Conservation (phyloP, 345 rosid genomes). For the Bretschneidera sinensis region DNA sequence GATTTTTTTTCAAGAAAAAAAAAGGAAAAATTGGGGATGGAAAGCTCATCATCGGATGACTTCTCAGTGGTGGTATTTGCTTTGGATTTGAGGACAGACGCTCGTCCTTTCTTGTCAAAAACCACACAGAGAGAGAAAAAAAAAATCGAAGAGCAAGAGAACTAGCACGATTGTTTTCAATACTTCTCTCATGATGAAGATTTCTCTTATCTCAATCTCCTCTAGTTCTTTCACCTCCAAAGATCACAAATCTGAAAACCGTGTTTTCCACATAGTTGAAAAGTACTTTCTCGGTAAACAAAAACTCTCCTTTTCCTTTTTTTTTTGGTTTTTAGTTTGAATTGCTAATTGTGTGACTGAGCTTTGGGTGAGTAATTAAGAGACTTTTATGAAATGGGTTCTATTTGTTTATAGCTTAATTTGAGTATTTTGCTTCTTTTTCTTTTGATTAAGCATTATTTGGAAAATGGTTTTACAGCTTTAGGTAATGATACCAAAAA, state of each 20-base stretch:
- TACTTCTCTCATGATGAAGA: conserved; percentile 58
- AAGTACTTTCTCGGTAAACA: conserved; percentile 77
- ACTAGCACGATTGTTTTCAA: conserved; percentile 85
- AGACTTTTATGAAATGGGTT: not conserved
- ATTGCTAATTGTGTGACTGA: not conserved
- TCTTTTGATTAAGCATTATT: too few species aligned
- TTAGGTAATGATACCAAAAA: too few species aligned
- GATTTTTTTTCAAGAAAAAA: too few species aligned
- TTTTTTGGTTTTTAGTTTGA: not conserved
- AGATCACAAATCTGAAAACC: conserved; percentile 74
- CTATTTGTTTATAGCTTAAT: too few species aligned
- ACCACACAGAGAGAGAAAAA: conserved; percentile 18
- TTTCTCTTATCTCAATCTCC: conserved; percentile 81
- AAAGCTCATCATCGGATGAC: conserved; percentile 41
- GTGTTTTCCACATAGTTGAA: conserved; percentile 72
- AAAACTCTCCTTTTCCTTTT: not conserved
- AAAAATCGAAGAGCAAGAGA: conserved; percentile 41
- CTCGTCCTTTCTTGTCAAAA: conserved; percentile 50
- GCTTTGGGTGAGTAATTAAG: not conserved
- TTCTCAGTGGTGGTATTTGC: conserved; percentile 72
- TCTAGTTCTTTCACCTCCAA: conserved; percentile 62
- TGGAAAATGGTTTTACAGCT: too few species aligned
- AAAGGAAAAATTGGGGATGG: conserved; percentile 20
- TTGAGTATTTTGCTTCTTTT: too few species aligned
- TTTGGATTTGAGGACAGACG: conserved; percentile 83